Base-by-base conservation (phyloP, 1,139 yeast genomes). In the Suhomyces panamericanus region DNA sequence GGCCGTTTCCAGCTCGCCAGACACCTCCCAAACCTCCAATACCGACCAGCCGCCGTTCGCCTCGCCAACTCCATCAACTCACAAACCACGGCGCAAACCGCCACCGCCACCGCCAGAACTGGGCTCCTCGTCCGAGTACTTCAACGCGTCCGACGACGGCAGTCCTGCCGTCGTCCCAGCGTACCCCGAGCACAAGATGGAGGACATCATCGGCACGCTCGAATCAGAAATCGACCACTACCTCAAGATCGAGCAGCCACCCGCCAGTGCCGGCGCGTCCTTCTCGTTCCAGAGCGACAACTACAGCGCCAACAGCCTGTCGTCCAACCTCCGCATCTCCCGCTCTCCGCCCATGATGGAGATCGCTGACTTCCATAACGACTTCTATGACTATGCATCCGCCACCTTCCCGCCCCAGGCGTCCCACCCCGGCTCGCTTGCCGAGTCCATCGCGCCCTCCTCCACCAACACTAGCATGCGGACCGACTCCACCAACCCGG, bases 11-110 rank as follows among this genome's bases (percentile, higher is more conserved):
- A 35, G 32, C 26, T 35, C 38, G 15, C 38, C 38, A 3, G 38
- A 35, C 4, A 28, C 33, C 35, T 38, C 40, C 35, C 22, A 20
- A 20, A 12, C 31, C 28, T 24, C 20, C 27, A 20, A 30, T 9
- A 14, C 16, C 2, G 22, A 24, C n/a, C 34, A 20, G 22, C 16
- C 13, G 6, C 14, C 30, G 11, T n/a, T 10, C 14, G 6, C 29
- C 5, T 13, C 34, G 11, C 26, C 29, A 31, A 29, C 39, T 8
- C 35, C 39, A 14, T 12, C 37, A 15, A 9, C 37, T 11, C 24
- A 40, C 32, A 34, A 33, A 7, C 42, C 49, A 1, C 47, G 57
- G 13, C 52, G 68, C 27, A 62, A 59, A 49, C 63, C 66, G 6
- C 66, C 67, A 3, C 62, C 65, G 2, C 38, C 49, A 3, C 38